A percentile compares a stretch with the other conserved stretches of the same genome.
These are phyloP conservation scores for Fusarium tricinctum DNA, from an alignment of 2,329 filamentous ascomycete species.

Conservation along the genomic window DNA sequence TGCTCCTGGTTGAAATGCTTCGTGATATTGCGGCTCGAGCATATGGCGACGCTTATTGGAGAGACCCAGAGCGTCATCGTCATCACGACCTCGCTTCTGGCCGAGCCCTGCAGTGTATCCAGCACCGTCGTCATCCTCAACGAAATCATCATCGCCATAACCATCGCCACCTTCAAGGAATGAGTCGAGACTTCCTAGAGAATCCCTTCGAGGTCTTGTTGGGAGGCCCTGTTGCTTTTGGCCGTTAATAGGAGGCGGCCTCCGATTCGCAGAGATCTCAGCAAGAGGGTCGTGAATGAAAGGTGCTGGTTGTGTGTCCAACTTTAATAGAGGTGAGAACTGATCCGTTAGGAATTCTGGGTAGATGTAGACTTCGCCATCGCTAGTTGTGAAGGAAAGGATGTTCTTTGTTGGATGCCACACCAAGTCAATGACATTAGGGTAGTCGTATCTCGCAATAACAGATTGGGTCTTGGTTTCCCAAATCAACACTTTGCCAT, in stretches of 20 bases:
- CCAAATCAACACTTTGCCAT: constrained; percentile 84
- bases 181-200: constrained; percentile 83
- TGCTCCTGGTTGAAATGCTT: constrained; percentile 91
- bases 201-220: constrained; percentile 70
- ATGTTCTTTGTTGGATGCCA: constrained; percentile 95
- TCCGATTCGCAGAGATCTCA: constrained; percentile 76
- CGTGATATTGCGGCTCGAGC: constrained; percentile 77
- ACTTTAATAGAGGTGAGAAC: constrained; percentile 68
- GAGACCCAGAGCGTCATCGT: constrained; percentile 65
- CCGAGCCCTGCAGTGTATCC: constrained; percentile 78
- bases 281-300: constrained; percentile 85
- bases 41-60: constrained; percentile 66
- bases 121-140: constrained; percentile 94
- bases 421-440: constrained; percentile 85
- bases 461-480: constrained; percentile 89
- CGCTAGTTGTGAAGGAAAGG: constrained; percentile 89
- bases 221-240: constrained; percentile 63
- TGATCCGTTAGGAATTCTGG: constrained; percentile 75
- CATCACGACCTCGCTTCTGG: constrained; percentile 65
- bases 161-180: constrained; percentile 74
- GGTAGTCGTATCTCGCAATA: constrained; percentile 81
- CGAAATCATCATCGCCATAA: constrained; percentile 80
- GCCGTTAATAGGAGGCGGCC: constrained; percentile 68
- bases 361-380: constrained; percentile 94
- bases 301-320: constrained; percentile 79